These are phyloP conservation scores for Solanum aculeatissimum DNA, from an alignment of 305 asterid genomes.

Conservation along the genomic window DNA sequence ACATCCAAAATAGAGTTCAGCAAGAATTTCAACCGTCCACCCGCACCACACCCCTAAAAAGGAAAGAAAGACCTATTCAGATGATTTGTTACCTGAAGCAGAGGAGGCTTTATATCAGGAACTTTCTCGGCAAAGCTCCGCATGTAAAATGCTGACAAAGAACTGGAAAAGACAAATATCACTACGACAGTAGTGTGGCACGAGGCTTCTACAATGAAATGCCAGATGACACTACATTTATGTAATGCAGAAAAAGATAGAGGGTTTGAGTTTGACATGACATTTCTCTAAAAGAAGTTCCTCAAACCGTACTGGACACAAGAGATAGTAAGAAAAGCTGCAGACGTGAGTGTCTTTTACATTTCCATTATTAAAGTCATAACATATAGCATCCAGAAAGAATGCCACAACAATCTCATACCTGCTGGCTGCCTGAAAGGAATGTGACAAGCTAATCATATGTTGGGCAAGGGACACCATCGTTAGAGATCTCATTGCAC, in stretches of 20 bases:
- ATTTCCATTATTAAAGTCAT: not conserved
- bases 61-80: slow-evolving; percentile 7
- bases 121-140: slow-evolving; percentile 75
- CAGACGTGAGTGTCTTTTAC: not conserved
- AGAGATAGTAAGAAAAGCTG: not conserved
- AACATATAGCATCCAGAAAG: not conserved
- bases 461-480: slow-evolving; percentile 99
- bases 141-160: slow-evolving; percentile 88
- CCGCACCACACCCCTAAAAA: not conserved
- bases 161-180: slow-evolving; percentile 43
- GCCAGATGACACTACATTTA: not conserved
- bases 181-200: not conserved
- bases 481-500: slow-evolving; percentile 87
- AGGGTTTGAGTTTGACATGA: not conserved
- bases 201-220: not conserved
- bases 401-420: slow-evolving; percentile 14
- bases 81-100: slow-evolving; percentile 63
- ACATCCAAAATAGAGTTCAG: not conserved
- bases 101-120: slow-evolving; percentile 71
- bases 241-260: not conserved
- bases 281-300: not conserved
- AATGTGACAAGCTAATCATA: slow-evolving; percentile 74
- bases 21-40: not conserved
- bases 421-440: slow-evolving; percentile 86
- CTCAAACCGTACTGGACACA: not conserved